Evolutionary conservation across 768 basidiomycete genomes (phyloP), one percentile per base, ranked within the genome.

Genomic region (Piloderma croceum): DNA sequence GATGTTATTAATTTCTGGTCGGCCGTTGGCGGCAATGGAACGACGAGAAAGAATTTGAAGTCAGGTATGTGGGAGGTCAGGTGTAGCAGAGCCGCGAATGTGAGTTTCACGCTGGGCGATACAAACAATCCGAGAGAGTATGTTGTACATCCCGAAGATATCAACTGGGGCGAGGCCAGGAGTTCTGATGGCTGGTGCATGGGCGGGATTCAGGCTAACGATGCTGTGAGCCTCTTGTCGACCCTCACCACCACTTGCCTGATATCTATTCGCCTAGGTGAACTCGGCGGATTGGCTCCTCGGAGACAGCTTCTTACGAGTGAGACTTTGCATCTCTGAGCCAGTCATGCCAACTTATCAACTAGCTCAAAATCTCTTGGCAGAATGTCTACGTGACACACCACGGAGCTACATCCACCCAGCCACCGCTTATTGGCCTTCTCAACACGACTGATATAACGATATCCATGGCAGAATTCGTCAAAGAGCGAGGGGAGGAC

Each of bases 201-300:
- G 44, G 77, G 75, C 10, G 76, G 78, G 25, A 52, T 81, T 19
- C 77, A 79, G 47, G 63, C 64, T 15, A 77, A 74, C 42, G 71
- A 79, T 51, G 54, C 52, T 23, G 76, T 74, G 45, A 38, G 65
- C 39, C 31, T 24, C 25, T 51, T 31, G 34, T 38, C 25, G 22
- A 29, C 20, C 34, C 38, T 38, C 20, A 37, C 36, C 22, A 38
- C 3, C 24, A 17, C 27, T 45, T 10, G 33, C 39, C 20, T 31
- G 36, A 31, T 21, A 27, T 34, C 15, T 38, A 50, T 55, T 60
- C 29, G 53, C 15, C 20, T 6, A 36, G 71, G 62, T 75, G n/a
- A 62, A 67, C 46, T 71, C 74, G 10, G 75, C 70, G 4, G 79
- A 81, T 56, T 81, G 77, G 76, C 60, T 81, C 5, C 62, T 79